These are phyloP conservation scores for Torulaspora globosa DNA, from an alignment of 1,139 yeast genomes.

Conservation along the genomic window DNA sequence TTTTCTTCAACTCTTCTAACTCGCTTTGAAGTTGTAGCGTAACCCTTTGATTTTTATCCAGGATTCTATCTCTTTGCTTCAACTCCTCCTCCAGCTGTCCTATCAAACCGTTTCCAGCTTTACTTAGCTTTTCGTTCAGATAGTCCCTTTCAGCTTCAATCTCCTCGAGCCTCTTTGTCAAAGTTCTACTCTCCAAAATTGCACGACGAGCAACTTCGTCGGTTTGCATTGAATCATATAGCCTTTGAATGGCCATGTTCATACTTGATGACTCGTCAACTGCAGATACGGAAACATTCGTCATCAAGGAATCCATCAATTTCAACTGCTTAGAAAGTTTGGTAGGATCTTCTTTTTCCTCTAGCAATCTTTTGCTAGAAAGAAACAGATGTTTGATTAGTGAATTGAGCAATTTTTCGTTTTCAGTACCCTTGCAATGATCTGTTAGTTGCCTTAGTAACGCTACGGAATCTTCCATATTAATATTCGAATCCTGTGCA, in stretches of 20 bases:
- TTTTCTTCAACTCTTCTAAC: slow-evolving; percentile 64
- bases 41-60: slow-evolving; percentile 62
- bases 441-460: slow-evolving; percentile 66
- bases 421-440: slow-evolving; percentile 65
- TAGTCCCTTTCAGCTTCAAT: slow-evolving; percentile 84
- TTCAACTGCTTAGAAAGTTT: slow-evolving; percentile 65
- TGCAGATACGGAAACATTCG: slow-evolving; percentile 70
- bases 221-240: slow-evolving; percentile 74
- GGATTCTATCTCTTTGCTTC: slow-evolving; percentile 65
- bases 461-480: slow-evolving; percentile 73
- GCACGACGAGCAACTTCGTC: slow-evolving; percentile 89
- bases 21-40: slow-evolving; percentile 63
- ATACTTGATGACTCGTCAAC: slow-evolving; percentile 71
- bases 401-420: slow-evolving; percentile 67
- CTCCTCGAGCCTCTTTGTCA: slow-evolving; percentile 67
- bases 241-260: slow-evolving; percentile 76
- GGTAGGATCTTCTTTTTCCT: slow-evolving; percentile 54
- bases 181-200: slow-evolving; percentile 63
- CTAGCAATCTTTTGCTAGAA: slow-evolving; percentile 33
- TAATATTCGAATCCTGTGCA: slow-evolving; percentile 55
- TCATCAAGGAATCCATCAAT: slow-evolving; percentile 75
- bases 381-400: slow-evolving; percentile 82
- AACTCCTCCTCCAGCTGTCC: slow-evolving; percentile 66
- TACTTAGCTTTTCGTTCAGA: slow-evolving; percentile 63
- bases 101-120: slow-evolving; percentile 83